Conservation (phyloP, 2,329 filamentous ascomycete species). For the Venturia aucupariae region DNA sequence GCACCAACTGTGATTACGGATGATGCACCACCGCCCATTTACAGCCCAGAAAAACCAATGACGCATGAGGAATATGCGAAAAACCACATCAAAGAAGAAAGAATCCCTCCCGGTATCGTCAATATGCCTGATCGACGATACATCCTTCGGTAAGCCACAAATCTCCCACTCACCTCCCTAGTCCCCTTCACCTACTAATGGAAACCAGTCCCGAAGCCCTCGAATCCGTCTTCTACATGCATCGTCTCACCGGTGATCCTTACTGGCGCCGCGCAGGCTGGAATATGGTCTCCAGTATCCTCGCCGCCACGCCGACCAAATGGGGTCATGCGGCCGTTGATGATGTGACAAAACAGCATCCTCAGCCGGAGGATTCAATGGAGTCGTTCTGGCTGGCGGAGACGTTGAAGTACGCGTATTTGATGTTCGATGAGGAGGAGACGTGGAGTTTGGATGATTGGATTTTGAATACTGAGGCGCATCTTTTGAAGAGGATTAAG, state of each 20-base stretch:
- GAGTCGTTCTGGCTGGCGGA: conserved; percentile 42
- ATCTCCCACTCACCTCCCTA: background rate
- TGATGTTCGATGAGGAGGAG: conserved; percentile 29
- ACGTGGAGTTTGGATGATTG: conserved; percentile 31
- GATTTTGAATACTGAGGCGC: conserved; percentile 37
- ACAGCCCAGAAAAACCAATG: conserved; percentile 19
- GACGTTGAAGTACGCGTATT: conserved; percentile 33
- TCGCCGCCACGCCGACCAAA: conserved; percentile 50
- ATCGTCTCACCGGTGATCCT: conserved; percentile 59
- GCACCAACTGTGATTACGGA: conserved; percentile 7
- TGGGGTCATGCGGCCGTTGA: conserved; percentile 57
- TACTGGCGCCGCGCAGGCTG: conserved; percentile 61
- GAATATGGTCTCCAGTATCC: conserved; percentile 61
- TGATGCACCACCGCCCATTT: conserved; percentile 7
- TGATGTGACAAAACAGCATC: conserved; percentile 50
- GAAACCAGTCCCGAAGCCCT: conserved; percentile 59
- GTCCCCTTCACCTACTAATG: background rate
- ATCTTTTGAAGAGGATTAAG: conserved; percentile 24
- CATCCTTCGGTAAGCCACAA: conserved; percentile 43
- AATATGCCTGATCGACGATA: conserved; percentile 49
- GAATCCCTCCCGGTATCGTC: conserved; percentile 47
- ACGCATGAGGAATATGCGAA: conserved; percentile 29
- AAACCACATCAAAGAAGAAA: conserved; percentile 32
- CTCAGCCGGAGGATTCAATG: conserved; percentile 50
- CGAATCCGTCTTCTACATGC: conserved; percentile 72